Percentiles rank a stretch among this genome's conserved stretches.
Conservation (phyloP, 768 basidiomycete species). For the Phylloporus sp. region DNA sequence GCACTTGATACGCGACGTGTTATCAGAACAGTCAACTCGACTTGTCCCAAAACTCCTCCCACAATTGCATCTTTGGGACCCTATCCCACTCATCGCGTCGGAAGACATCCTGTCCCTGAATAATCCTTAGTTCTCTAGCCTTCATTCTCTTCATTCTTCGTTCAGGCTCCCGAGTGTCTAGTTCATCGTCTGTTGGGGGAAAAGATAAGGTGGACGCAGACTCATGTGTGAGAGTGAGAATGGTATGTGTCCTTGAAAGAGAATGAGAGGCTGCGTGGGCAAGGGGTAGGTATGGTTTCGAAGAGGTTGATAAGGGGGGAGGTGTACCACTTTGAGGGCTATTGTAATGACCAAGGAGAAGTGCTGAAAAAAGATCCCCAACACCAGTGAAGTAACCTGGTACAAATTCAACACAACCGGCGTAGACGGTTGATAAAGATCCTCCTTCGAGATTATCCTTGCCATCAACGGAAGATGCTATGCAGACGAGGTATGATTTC, state of each 20-base stretch:
- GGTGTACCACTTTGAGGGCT: conserved; percentile 13
- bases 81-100: conserved; percentile 37
- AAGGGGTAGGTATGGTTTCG: conserved; percentile 12
- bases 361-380: conserved; percentile 93
- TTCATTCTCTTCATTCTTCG: conserved; percentile 71
- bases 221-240: conserved; percentile 58
- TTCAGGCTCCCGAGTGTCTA: conserved; percentile 57
- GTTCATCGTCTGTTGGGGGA: conserved; percentile 74
- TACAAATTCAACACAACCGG: conserved; percentile 68
- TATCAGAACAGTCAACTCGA: background rate
- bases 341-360: conserved; percentile 77
- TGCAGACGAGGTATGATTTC: conserved; percentile 65
- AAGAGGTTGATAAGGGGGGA: conserved; percentile 2
- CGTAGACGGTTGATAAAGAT: conserved; percentile 49
- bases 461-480: conserved; percentile 56
- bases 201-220: conserved; percentile 43
- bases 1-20: no score
- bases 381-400: conserved; percentile 95
- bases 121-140: conserved; percentile 76
- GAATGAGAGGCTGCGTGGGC: conserved; percentile 56
- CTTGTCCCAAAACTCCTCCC: conserved; percentile 33
- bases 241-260: conserved; percentile 68
- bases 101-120: conserved; percentile 73
- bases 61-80: conserved; percentile 27
- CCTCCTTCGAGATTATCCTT: conserved; percentile 11